phyloP scores from a whole-genome alignment of 768 basidiomycete genomes.

The Holtermannia corniformis region DNA sequence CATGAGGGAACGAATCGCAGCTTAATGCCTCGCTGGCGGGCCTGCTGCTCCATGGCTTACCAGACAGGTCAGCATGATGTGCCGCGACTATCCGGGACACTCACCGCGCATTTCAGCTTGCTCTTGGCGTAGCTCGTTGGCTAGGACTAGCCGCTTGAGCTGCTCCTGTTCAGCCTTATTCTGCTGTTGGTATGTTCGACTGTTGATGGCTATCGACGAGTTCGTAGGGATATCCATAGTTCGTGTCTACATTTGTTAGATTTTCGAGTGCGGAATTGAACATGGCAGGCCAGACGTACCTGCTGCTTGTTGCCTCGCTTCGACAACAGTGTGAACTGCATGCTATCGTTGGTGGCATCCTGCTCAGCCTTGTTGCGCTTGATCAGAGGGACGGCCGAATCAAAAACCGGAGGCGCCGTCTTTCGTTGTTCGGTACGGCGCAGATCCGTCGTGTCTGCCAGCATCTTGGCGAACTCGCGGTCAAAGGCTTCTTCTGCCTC shows the following conservation, averaged over 20 bases:
- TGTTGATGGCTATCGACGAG: conserved; percentile 81
- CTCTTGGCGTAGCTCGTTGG: conserved; percentile 41
- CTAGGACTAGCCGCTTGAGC: conserved; percentile 69
- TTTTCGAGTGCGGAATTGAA: not conserved
- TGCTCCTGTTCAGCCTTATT: conserved; percentile 96
- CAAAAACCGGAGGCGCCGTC: conserved; percentile 77
- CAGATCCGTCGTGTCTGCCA: conserved; percentile 79
- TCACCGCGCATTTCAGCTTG: conserved; percentile 29
- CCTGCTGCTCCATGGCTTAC: conserved; percentile 23
- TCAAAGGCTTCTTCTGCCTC: conserved; percentile 90
- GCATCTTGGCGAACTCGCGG: conserved; percentile 89
- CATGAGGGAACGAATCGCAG: conserved; percentile 17
- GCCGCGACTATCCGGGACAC: too few species aligned
- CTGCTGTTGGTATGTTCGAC: conserved; percentile 79
- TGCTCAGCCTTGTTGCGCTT: conserved; percentile 51
- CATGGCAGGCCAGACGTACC: conserved; percentile 46
- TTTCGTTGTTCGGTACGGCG: conserved; percentile 74
- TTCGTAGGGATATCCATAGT: conserved; percentile 78
- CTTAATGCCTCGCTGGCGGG: conserved; percentile 25
- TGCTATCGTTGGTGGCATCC: conserved; percentile 46
- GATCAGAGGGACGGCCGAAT: conserved; percentile 62
- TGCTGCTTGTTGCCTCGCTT: conserved; percentile 90
- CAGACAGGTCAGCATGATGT: conserved; percentile 1
- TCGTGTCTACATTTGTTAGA: conserved; percentile 52
- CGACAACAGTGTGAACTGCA: conserved; percentile 87